phyloP scores from a whole-genome alignment of 495 filamentous ascomycete genomes.

The Penicillium alfredii region DNA sequence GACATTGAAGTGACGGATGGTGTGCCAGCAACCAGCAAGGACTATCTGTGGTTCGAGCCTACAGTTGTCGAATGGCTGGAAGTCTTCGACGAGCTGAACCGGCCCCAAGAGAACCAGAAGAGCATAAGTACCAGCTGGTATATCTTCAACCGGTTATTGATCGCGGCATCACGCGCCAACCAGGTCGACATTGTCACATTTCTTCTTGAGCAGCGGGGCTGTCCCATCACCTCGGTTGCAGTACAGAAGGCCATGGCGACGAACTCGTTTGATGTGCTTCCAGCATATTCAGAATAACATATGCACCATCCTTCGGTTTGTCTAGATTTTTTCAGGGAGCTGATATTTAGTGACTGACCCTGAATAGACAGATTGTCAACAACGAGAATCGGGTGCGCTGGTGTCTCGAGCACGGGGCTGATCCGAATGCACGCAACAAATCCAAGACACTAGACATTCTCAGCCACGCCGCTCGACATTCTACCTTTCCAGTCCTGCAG shows the following conservation, averaged over 20 bases:
- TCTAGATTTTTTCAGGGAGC: neutral
- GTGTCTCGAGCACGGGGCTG: neutral
- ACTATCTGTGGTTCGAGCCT: neutral
- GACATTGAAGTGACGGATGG: neutral
- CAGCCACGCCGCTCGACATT: neutral
- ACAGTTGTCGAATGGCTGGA: neutral
- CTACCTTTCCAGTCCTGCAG: neutral
- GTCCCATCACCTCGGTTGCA: neutral
- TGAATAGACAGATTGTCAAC: no score
- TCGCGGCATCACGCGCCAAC: neutral
- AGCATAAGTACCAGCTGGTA: neutral
- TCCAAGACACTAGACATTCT: neutral
- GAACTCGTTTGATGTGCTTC: neutral
- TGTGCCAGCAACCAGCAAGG: neutral
- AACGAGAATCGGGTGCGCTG: neutral
- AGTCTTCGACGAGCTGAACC: conserved; percentile 1
- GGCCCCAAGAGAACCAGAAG: neutral
- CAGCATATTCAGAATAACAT: neutral
- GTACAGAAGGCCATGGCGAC: no score
- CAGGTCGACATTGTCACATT: neutral
- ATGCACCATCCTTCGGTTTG: neutral
- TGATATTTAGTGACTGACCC: no score
- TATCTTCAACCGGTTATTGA: neutral
- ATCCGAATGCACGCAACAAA: neutral
- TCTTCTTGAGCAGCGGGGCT: neutral